Conservation (phyloP, 2,329 filamentous ascomycete species). For the Fusarium graminum region DNA sequence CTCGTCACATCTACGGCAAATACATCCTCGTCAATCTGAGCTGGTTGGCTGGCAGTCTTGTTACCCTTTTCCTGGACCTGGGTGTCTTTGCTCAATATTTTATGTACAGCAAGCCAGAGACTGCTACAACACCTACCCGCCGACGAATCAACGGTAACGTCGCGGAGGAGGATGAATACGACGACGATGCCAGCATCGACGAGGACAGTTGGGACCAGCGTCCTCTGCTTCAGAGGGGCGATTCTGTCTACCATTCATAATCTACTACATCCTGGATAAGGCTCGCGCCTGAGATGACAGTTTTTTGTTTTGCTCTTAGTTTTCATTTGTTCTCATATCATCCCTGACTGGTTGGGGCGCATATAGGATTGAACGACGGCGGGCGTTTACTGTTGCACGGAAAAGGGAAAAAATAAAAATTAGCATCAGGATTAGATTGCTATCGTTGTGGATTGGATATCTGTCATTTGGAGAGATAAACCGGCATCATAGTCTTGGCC, state of each 20-base stretch:
- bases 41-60: conserved; percentile 90
- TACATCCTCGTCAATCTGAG: conserved; percentile 92
- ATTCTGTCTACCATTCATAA: conserved; percentile 48
- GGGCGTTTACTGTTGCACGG: conserved; percentile 36
- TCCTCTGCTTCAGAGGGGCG: conserved; percentile 54
- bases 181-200: conserved; percentile 44
- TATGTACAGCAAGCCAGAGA: conserved; percentile 73
- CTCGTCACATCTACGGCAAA: conserved; percentile 74
- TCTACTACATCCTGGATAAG: not conserved
- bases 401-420: conserved; percentile 24
- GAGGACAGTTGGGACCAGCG: conserved; percentile 57
- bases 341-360: conserved; percentile 20
- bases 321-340: conserved; percentile 24
- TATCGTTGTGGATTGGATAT: conserved; percentile 18
- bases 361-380: conserved; percentile 25
- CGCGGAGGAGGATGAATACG: conserved; percentile 49
- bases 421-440: conserved; percentile 12
- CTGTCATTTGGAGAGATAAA: not conserved
- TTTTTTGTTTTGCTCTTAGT: conserved; percentile 37
- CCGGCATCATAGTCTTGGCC: not conserved
- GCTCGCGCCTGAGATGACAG: conserved; percentile 18
- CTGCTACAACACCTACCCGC: conserved; percentile 38
- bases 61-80: conserved; percentile 86
- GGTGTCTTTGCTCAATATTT: conserved; percentile 94
- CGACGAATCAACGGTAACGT: conserved; percentile 21